Conservation (phyloP, 228 moss, liverwort and hornwort genomes). For the Sphagnum fallax region DNA sequence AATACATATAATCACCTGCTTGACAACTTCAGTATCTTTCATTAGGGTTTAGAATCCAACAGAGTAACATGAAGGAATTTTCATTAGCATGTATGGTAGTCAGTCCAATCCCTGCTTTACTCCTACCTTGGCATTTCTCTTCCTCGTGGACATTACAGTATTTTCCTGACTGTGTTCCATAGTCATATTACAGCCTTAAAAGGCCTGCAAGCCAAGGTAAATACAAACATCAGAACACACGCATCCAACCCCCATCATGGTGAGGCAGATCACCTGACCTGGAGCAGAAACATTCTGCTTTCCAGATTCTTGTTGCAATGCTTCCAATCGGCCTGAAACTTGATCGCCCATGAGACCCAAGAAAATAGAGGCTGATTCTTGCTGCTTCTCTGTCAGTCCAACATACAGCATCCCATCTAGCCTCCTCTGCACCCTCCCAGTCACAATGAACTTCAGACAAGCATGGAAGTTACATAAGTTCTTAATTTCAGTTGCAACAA, state of each 20-base stretch:
- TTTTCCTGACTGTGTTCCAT: too few species aligned
- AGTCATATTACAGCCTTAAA: not conserved
- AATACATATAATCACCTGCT: not conserved
- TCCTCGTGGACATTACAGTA: not conserved
- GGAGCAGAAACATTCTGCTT: constrained; percentile 26
- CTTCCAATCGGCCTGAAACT: constrained; percentile 35
- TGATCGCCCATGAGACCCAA: constrained; percentile 52
- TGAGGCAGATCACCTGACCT: constrained; percentile 20
- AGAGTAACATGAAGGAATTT: too few species aligned
- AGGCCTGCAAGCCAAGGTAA: not conserved
- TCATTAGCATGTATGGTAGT: too few species aligned
- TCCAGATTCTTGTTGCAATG: constrained; percentile 11
- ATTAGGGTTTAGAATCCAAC: too few species aligned
- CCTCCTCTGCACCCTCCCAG: constrained; percentile 48
- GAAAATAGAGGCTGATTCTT: constrained; percentile 61
- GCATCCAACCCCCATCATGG: not conserved
- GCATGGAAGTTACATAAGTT: not conserved
- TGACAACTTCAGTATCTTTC: not conserved
- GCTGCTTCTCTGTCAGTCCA: constrained; percentile 82
- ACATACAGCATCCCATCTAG: constrained; percentile 86
- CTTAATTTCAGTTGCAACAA: not conserved
- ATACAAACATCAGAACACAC: not conserved
- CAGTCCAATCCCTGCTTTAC: not conserved
- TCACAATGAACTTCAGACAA: not conserved
- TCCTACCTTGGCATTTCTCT: not conserved